phyloP scores from a whole-genome alignment of 2,329 filamentous ascomycete genomes.

The Atkinsonella texensis region DNA sequence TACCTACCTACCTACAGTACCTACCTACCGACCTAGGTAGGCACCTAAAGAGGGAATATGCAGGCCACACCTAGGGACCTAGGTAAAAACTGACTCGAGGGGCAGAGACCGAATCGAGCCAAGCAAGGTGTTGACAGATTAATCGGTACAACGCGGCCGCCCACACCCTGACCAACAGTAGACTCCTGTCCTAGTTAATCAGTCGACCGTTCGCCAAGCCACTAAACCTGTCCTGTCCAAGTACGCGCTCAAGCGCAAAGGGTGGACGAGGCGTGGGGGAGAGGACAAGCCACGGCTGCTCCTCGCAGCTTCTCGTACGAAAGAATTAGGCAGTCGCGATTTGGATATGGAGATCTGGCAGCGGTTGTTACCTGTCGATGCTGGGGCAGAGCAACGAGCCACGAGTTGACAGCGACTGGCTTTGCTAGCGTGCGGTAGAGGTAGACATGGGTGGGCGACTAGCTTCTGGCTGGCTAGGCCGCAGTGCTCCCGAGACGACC shows the following conservation, averaged over 20 bases:
- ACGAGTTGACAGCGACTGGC: neutral
- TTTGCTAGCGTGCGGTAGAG: constrained; percentile 1
- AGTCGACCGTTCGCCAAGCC: too few relatives aligned
- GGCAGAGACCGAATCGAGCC: too few relatives aligned
- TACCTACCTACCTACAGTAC: too few relatives aligned
- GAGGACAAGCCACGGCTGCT: neutral
- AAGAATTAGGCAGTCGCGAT: constrained; percentile 3
- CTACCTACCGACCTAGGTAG: too few relatives aligned
- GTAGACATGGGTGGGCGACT: constrained; percentile 3
- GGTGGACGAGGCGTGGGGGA: neutral
- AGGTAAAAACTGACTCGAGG: too few relatives aligned
- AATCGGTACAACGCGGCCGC: too few relatives aligned
- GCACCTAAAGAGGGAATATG: neutral
- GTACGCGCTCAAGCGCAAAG: too few relatives aligned
- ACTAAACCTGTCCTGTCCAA: neutral
- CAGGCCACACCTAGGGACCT: neutral
- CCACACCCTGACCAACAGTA: too few relatives aligned
- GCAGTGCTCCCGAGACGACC: constrained; percentile 10
- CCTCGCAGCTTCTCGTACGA: constrained; percentile 4
- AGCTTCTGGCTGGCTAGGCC: constrained; percentile 7
- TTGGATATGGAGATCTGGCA: constrained; percentile 3
- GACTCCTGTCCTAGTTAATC: too few relatives aligned
- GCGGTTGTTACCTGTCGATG: neutral
- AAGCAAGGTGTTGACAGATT: too few relatives aligned
- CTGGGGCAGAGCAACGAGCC: neutral